Percentiles rank a stretch among this genome's conserved stretches.
Conservation (phyloP, 164 flowering plant species). For the Euptelea pleiosperma region DNA sequence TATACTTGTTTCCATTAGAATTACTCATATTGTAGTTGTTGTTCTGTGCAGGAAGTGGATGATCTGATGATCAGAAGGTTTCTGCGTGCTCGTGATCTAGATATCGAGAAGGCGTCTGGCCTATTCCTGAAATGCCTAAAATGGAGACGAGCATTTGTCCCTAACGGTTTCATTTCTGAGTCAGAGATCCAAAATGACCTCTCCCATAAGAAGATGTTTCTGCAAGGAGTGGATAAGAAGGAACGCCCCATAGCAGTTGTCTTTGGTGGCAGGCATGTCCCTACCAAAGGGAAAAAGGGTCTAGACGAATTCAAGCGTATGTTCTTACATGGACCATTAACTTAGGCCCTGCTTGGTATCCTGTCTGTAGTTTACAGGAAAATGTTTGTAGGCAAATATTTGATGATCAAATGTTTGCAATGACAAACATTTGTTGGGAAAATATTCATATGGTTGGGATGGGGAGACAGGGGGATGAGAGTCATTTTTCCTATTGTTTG, state of each 20-base stretch:
- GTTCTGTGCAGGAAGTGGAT: constrained; percentile 52
- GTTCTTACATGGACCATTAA: constrained; percentile 7
- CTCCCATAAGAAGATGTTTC: constrained; percentile 65
- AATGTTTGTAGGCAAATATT: too few relatives aligned
- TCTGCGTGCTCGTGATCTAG: constrained; percentile 71
- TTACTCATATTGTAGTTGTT: background rate
- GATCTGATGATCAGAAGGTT: constrained; percentile 71
- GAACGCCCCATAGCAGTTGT: constrained; percentile 57
- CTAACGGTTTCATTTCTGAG: constrained; percentile 52
- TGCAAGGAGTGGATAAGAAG: constrained; percentile 67
- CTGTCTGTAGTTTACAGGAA: too few relatives aligned
- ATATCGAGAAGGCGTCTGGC: constrained; percentile 59
- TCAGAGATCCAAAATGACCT: constrained; percentile 50
- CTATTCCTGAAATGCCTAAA: constrained; percentile 57
- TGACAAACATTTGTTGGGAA: too few relatives aligned
- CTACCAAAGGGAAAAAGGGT: constrained; percentile 30
- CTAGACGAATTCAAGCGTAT: constrained; percentile 68
- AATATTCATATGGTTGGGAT: too few relatives aligned
- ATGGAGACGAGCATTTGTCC: constrained; percentile 64
- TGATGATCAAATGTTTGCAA: too few relatives aligned
- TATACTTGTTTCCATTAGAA: too few relatives aligned
- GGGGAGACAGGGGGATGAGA: too few relatives aligned
- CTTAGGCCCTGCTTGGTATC: too few relatives aligned
- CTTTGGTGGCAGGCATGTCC: constrained; percentile 40
- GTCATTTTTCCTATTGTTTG: background rate